phyloP scores from a whole-genome alignment of 352 stramenopile genomes.

The Ophiocytium majus region DNA sequence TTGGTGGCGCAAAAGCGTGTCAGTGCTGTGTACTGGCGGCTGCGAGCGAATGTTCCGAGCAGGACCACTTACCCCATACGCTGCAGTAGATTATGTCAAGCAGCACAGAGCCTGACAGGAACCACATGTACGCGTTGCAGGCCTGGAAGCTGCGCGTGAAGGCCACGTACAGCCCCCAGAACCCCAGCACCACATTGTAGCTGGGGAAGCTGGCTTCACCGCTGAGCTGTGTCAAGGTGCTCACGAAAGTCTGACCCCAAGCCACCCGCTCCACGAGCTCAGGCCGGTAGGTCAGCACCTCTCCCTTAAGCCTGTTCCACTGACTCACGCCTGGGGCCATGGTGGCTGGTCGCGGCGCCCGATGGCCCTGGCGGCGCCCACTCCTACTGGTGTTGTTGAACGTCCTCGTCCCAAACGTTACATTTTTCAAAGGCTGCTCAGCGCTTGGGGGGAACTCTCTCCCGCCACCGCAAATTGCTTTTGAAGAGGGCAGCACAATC shows the following conservation, averaged over 20 bases:
- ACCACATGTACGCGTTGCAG: constrained; percentile 40
- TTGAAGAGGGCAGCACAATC: too few relatives aligned
- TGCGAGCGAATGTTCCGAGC: too few relatives aligned
- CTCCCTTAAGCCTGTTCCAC: constrained; percentile 31
- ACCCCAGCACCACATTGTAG: constrained; percentile 55
- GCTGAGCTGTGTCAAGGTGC: constrained; percentile 47
- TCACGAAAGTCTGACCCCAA: constrained; percentile 45
- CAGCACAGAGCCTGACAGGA: constrained; percentile 41
- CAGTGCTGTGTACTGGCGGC: not conserved
- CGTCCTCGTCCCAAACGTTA: too few relatives aligned
- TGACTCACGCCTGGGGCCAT: constrained; percentile 47
- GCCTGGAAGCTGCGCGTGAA: constrained; percentile 44
- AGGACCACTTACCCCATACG: constrained; percentile 52
- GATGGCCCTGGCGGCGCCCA: too few relatives aligned
- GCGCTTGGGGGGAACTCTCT: too few relatives aligned
- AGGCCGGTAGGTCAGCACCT: constrained; percentile 30
- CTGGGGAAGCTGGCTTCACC: constrained; percentile 29
- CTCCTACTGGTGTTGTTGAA: too few relatives aligned
- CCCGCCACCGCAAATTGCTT: too few relatives aligned
- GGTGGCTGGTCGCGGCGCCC: too few relatives aligned
- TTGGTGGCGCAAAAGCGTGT: not conserved
- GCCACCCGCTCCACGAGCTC: constrained; percentile 40
- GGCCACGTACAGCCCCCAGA: constrained; percentile 51
- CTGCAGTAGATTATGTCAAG: constrained; percentile 51
- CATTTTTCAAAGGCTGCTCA: too few relatives aligned